phyloP scores from a whole-genome alignment of 2,329 filamentous ascomycete genomes.

The Aspergillus texensis region DNA sequence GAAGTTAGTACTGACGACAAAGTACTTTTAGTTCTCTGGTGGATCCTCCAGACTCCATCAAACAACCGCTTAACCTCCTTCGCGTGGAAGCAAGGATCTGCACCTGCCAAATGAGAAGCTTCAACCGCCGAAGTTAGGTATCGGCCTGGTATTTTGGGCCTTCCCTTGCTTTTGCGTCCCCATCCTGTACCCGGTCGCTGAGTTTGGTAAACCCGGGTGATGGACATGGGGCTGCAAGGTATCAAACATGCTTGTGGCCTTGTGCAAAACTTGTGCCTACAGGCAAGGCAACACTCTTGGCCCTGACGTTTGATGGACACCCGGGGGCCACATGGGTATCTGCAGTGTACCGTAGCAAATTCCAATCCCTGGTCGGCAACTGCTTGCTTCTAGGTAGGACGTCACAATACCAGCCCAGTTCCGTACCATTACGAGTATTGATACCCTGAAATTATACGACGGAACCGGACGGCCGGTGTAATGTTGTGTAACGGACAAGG shows the following conservation, averaged over 20 bases:
- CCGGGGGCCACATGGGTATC: slow-evolving; percentile 4
- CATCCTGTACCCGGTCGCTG: neutral
- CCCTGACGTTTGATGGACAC: neutral
- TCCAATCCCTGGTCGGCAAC: neutral
- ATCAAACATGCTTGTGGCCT: neutral
- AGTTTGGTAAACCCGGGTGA: too few species aligned
- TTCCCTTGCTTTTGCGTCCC: neutral
- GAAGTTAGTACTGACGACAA: neutral
- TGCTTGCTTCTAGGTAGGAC: neutral
- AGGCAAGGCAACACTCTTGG: neutral
- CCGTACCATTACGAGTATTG: neutral
- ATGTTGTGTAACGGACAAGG: slow-evolving; percentile 8
- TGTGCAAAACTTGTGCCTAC: neutral
- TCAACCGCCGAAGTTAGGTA: neutral
- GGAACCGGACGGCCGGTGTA: neutral
- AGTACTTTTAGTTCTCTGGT: neutral
- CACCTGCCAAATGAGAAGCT: slow-evolving; percentile 6
- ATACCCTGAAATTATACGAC: neutral
- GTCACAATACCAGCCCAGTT: neutral
- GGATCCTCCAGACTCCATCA: neutral
- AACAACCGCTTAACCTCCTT: slow-evolving; percentile 7
- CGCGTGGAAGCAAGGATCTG: slow-evolving; percentile 27
- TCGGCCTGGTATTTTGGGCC: neutral
- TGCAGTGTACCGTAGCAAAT: slow-evolving; percentile 13
- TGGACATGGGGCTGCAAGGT: neutral